Evolutionary conservation across 805 yeast species (phyloP), one percentile per base, ranked within the genome.

Genomic region (Pichia pseudocactophila): DNA sequence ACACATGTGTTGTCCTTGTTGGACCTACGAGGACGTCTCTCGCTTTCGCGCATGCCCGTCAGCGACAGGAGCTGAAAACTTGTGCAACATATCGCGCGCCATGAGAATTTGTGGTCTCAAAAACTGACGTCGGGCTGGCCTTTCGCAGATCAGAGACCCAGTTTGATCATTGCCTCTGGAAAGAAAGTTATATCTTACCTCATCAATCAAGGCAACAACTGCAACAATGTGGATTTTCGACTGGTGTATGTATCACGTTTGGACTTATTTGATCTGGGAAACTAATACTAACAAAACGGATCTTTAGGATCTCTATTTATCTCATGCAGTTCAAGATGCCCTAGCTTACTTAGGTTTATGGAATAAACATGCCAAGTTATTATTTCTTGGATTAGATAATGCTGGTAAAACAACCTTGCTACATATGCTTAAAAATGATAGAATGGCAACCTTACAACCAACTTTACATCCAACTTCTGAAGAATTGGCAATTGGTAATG

Each of bases 401-500:
- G 98, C 98, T 36, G 98, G 98, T 61, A 92, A 92, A 67, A 90
- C 98, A 42, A 86, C 95, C 19, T 65, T 84, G 51, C 68, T 84
- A 53, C 92, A 84, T 60, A 84, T 84, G 86, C 68, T 84, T 55
- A 84, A 76, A 70, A 92, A 92, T 61, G 99, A 92, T 67, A 81
- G 99, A 68, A 76, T 92, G 68, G 98, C 99, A 46, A 88, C 97
- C 37, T 75, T 92, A 57, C 96, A 88, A 65, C 98, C 98, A 55
- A 92, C 99, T 25, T 78, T 89, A 66, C 99, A 92, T 65, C 99
- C 99, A 58, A 88, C 99, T 16, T 87, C 96, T 20, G 99, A 92
- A 67, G 99, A 92, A 64, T 76, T 92, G 57, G 89, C 97, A 48
- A 92, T 92, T 56, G 98, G 97, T 54, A 82, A 84, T 54, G 94